phyloP scores from a whole-genome alignment of 2,329 filamentous ascomycete species.

The Cadophora malorum region DNA sequence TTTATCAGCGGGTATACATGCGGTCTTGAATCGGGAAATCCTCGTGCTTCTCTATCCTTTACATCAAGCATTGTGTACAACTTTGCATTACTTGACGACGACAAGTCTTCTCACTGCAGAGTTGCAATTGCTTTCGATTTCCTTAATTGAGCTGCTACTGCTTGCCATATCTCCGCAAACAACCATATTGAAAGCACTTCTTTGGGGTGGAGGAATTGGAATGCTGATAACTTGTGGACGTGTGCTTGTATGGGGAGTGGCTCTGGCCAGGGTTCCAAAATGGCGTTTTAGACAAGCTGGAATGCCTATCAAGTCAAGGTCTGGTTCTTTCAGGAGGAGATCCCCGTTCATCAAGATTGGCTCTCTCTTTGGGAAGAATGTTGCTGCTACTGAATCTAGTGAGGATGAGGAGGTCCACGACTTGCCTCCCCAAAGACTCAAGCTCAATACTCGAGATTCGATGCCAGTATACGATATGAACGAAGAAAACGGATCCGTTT shows the following conservation, averaged over 20 bases:
- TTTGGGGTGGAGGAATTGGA: slow-evolving; percentile 83
- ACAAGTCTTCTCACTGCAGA: slow-evolving; percentile 89
- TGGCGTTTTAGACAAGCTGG: slow-evolving; percentile 79
- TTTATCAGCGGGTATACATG: neutral
- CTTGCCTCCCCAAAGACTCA: slow-evolving; percentile 27
- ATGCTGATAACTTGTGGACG: slow-evolving; percentile 75
- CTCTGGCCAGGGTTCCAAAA: slow-evolving; percentile 84
- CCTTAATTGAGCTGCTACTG: slow-evolving; percentile 80
- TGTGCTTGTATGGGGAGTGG: slow-evolving; percentile 82
- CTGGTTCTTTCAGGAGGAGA: slow-evolving; percentile 23
- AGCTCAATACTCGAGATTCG: slow-evolving; percentile 28
- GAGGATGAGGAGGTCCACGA: slow-evolving; percentile 34
- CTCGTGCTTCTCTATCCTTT: slow-evolving; percentile 75
- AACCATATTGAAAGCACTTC: slow-evolving; percentile 80
- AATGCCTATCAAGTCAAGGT: slow-evolving; percentile 22
- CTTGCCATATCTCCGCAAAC: slow-evolving; percentile 82
- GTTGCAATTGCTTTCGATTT: slow-evolving; percentile 83
- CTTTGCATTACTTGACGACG: slow-evolving; percentile 81
- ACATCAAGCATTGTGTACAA: slow-evolving; percentile 76
- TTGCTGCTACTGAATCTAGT: slow-evolving; percentile 36
- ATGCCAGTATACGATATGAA: slow-evolving; percentile 25
- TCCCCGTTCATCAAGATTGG: slow-evolving; percentile 32
- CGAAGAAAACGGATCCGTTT: slow-evolving; percentile 35
- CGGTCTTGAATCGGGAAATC: slow-evolving; percentile 39
- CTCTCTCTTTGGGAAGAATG: slow-evolving; percentile 33